phyloP scores from a whole-genome alignment of 2,329 filamentous ascomycete species.

The Neocatenulostroma microsporum region DNA sequence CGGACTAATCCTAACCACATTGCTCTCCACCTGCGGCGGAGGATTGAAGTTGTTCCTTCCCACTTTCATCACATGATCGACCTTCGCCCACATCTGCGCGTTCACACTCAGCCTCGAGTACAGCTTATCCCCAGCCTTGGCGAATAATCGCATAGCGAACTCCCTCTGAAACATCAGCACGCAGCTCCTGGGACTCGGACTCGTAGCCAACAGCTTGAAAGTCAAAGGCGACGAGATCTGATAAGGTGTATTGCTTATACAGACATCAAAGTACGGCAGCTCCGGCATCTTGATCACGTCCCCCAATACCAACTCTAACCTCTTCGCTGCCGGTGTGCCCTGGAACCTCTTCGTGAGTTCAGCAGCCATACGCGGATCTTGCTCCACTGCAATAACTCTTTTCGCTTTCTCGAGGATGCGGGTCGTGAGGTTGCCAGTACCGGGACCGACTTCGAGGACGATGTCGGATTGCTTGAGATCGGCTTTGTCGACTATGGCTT shows the following conservation, averaged over 20 bases:
- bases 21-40: constrained; percentile 84
- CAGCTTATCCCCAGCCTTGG: constrained; percentile 76
- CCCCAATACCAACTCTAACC: constrained; percentile 79
- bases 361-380: constrained; percentile 93
- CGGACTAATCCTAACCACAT: constrained; percentile 81
- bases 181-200: constrained; percentile 71
- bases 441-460: constrained; percentile 87
- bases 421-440: constrained; percentile 82
- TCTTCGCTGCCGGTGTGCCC: constrained; percentile 73
- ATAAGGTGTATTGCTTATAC: constrained; percentile 70
- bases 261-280: constrained; percentile 70
- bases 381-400: constrained; percentile 76
- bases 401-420: constrained; percentile 82
- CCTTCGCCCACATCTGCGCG: constrained; percentile 81
- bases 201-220: constrained; percentile 78
- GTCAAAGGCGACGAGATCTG: constrained; percentile 85
- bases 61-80: constrained; percentile 76
- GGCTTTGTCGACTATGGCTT: constrained; percentile 77
- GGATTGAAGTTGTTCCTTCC: constrained; percentile 95
- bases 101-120: constrained; percentile 91
- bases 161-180: constrained; percentile 97
- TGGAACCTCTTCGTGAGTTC: constrained; percentile 92
- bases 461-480: constrained; percentile 81
- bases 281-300: constrained; percentile 83
- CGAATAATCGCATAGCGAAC: constrained; percentile 83